A percentile compares a stretch with the other conserved stretches of the same genome.
Conservation (phyloP, 768 basidiomycete species). For the Tricholoma terreum region DNA sequence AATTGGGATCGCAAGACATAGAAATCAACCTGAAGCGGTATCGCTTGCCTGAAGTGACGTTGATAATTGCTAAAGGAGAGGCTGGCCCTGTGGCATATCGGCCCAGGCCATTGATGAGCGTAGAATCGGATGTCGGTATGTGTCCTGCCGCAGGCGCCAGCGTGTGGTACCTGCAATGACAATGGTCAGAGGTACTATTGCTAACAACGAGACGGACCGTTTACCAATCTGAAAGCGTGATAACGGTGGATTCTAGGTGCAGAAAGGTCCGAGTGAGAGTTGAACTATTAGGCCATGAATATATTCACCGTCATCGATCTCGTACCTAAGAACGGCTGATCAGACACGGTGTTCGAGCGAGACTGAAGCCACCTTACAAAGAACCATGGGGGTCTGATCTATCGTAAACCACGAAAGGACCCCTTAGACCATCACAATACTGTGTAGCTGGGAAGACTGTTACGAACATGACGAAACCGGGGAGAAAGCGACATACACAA, state of each 20-base stretch:
- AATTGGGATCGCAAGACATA: conserved; percentile 31
- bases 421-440: conserved; percentile 31
- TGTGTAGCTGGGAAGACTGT: conserved; percentile 20
- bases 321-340: conserved; percentile 13
- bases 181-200: background rate
- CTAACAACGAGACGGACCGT: background rate
- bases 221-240: conserved; percentile 9
- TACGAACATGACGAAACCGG: background rate
- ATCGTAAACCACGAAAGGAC: conserved; percentile 31
- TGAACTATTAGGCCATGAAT: background rate
- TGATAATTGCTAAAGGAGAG: conserved; percentile 28
- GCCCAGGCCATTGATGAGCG: background rate
- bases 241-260: conserved; percentile 8
- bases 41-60: conserved; percentile 29
- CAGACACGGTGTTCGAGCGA: background rate
- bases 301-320: conserved; percentile 15
- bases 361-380: conserved; percentile 18
- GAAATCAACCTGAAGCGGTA: conserved; percentile 37
- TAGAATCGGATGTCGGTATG: background rate
- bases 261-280: background rate
- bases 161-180: background rate
- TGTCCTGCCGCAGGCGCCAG: background rate
- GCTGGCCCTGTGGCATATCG: background rate
- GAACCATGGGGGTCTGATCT: conserved; percentile 23
- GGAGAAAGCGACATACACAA: conserved; percentile 15